Evolutionary conservation across 1,284 basidiomycete genomes (phyloP), one percentile per base, ranked within the genome.

Genomic region (Sphaerobolus stellatus): DNA sequence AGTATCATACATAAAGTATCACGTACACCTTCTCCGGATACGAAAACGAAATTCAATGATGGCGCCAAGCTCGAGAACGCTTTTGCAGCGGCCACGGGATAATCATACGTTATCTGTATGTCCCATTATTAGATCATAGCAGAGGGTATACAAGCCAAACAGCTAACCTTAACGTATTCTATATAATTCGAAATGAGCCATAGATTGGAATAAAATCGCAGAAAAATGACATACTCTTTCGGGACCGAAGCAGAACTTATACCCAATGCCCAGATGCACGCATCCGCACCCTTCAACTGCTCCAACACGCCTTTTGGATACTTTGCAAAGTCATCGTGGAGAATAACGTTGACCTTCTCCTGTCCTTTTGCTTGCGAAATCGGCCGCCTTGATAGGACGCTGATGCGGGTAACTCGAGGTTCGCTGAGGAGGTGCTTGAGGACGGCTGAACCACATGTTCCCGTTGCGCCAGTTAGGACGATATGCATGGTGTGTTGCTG

Each of bases 181-280:
- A 27, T 43, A 28, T 30, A 1, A 50, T 20, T 18, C 20, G 44
- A 22, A 4, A n/a, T 11, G 1, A n/a, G 6, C 36, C 24, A 9
- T 30, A n/a, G n/a, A n/a, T 2, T 14, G 20, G 11, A 22, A 13
- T 9, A 14, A 13, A 44, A 11, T 14, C 18, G 8, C n/a, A 5
- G 13, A 29, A 28, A 48, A 22, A 18, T n/a, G 3, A 58, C 56
- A 22, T 52, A 69, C 56, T 62, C 61, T 44, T 64, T 60, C 22
- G 59, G 58, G 4, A 64, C 59, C n/a, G 58, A 48, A 16, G 57
- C 63, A 38, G 66, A 62, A 30, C 60, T 62, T 18, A 62, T 59
- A 1, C 68, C 68, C 29, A 66, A 63, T 1, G 64, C 67, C 68
- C 68, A 69, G 14, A 68, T 58, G 46, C 62, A 65, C 2, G 56